Evolutionary conservation across 176 grass and related monocot genomes (phyloP).

Genomic region (Canna indica): DNA sequence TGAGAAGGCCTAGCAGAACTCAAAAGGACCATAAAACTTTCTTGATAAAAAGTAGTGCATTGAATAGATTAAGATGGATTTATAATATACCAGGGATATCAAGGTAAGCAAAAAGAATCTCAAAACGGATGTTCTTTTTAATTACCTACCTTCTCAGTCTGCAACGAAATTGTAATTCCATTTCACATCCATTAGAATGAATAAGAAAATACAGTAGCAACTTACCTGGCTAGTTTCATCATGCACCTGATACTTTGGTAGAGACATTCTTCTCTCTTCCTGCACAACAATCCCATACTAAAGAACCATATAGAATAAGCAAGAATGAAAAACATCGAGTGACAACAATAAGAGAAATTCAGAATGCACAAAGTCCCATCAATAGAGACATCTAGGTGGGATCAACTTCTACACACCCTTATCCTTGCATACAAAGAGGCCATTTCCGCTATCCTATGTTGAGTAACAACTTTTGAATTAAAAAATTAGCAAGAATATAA

Average conservation of each 20-base stretch:
- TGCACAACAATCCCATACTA: conserved; percentile 32
- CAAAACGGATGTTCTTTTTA: not conserved
- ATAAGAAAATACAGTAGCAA: conserved; percentile 38
- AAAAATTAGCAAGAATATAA: conserved; percentile 10
- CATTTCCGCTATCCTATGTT: no score
- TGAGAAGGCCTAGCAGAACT: not conserved
- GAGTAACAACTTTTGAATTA: conserved; percentile 5
- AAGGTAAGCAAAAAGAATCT: not conserved
- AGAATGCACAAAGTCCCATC: no score
- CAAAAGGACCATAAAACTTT: not conserved
- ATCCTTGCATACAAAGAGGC: no score
- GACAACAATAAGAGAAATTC: not conserved
- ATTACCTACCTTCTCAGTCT: conserved; percentile 10
- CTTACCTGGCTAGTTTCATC: conserved; percentile 99
- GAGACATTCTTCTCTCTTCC: conserved; percentile 93
- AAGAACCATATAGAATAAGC: not conserved
- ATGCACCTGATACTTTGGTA: conserved; percentile 87
- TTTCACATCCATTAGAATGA: conserved; percentile 27
- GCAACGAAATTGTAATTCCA: conserved; percentile 5
- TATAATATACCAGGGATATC: not conserved
- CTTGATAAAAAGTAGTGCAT: not conserved
- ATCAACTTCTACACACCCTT: no score
- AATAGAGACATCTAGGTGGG: no score
- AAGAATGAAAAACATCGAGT: conserved; percentile 6
- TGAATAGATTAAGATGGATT: not conserved